Base-by-base conservation (phyloP, 495 filamentous ascomycete species). In the Pseudomonodictys pantanalensis region DNA sequence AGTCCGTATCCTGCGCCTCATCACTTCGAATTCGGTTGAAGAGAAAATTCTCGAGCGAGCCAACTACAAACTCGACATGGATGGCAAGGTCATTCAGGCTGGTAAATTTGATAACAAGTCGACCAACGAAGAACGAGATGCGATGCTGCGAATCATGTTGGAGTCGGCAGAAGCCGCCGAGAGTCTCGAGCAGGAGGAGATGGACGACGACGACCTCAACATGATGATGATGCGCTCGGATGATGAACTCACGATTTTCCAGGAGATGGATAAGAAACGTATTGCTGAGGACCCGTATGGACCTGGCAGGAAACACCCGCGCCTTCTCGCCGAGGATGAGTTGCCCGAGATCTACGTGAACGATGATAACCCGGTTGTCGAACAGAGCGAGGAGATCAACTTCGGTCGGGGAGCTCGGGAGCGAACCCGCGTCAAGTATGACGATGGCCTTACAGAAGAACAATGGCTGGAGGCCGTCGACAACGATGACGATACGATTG, bases 51-150 rank as follows among this genome's bases (percentile, higher is more conserved):
- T 98, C 32, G 95, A 97, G 75, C 89, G 92, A 61, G 93, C 93
- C 0, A 87, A 96, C 69, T 98, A 86, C 78, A 98, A 98, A 81
- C 83, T 98, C 51, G 92, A 97, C 71, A 96, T 98, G 86, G 93
- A 98, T 69, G 95, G 93, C 70, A 98, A 98, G 77, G 91, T 98
- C 66, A 98, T 98, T 61, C 93, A 98, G 71, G 93, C 93, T 44
- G 93, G 93, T 81, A 93, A 95, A 63, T 98, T 98, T 75, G 93
- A 98, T 67, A 98, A 98, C 75, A 98, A 97, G 71, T 98, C 93
- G 0, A 97, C 93, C 11, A 95, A 96, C 68, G 95, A 96, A 55
- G 93, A 98, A 73, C 89, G 93, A 77, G 93, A 98, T 69, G 92
- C 92, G 18, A 87, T 98, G 79, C 78, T 98, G 51, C 82, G 93